Conservation (phyloP, 2,329 filamentous ascomycete genomes). For the Ciborinia camelliae region DNA sequence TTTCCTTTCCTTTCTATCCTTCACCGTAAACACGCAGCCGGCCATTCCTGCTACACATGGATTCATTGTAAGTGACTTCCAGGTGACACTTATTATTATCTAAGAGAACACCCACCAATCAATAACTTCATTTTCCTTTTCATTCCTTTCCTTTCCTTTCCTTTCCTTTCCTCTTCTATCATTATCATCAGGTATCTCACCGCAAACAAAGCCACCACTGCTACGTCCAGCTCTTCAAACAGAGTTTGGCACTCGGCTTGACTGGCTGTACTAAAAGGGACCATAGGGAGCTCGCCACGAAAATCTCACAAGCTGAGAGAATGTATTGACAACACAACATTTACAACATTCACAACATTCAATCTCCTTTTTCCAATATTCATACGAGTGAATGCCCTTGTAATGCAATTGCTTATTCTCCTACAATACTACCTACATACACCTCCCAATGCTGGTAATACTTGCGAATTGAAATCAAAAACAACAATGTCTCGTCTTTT, state of each 20-base stretch:
- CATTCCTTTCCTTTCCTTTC: too few relatives aligned
- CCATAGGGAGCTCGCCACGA: constrained; percentile 18
- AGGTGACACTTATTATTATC: not conserved
- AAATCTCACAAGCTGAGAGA: not conserved
- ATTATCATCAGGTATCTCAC: too few relatives aligned
- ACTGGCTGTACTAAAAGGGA: constrained; percentile 1
- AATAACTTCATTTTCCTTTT: not conserved
- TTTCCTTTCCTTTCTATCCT: not conserved
- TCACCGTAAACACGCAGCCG: constrained; percentile 25
- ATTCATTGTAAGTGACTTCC: not conserved
- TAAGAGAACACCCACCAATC: not conserved
- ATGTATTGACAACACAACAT: constrained; percentile 2
- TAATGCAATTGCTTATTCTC: constrained; percentile 2
- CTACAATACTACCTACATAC: not conserved
- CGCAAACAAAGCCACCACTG: constrained; percentile 27
- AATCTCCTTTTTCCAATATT: not conserved
- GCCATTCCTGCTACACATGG: constrained; percentile 1
- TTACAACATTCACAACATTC: not conserved
- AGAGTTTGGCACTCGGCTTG: not conserved
- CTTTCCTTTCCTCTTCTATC: constrained; percentile 10
- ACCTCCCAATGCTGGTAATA: not conserved
- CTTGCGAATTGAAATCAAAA: not conserved
- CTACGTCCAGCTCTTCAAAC: constrained; percentile 29
- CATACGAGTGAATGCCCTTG: constrained; percentile 9
- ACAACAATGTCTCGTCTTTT: not conserved